Evolutionary conservation across 2,329 filamentous ascomycete genomes (phyloP).

Genomic region (Claviceps monticola): DNA sequence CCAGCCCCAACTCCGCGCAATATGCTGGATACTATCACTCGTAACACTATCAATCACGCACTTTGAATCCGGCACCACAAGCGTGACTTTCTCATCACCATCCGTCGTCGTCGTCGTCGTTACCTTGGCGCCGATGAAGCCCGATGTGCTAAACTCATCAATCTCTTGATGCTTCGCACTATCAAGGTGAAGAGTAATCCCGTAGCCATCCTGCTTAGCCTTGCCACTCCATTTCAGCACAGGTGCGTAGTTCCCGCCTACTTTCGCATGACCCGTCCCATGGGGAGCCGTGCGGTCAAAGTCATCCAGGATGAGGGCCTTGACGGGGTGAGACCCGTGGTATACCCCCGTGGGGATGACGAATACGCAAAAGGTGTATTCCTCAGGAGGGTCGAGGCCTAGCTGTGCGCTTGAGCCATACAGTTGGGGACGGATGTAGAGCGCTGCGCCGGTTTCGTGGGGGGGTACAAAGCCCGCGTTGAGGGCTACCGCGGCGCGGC

Average conservation of each 20-base stretch:
- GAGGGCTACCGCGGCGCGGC: slow-evolving; percentile 67
- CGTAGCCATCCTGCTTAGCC: slow-evolving; percentile 65
- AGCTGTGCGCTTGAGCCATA: slow-evolving; percentile 83
- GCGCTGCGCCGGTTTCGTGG: slow-evolving; percentile 72
- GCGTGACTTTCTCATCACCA: slow-evolving; percentile 32
- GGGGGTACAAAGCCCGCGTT: slow-evolving; percentile 90
- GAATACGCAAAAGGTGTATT: slow-evolving; percentile 84
- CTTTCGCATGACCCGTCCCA: slow-evolving; percentile 81
- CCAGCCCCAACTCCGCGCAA: slow-evolving; percentile 71
- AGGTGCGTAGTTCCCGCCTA: slow-evolving; percentile 92
- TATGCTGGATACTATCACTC: slow-evolving; percentile 60
- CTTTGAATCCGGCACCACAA: slow-evolving; percentile 77
- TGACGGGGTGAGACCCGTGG: slow-evolving; percentile 79
- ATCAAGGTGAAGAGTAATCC: slow-evolving; percentile 91
- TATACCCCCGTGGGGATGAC: slow-evolving; percentile 89
- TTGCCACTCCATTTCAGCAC: slow-evolving; percentile 78
- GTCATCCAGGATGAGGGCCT: slow-evolving; percentile 75
- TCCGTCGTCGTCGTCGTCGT: slow-evolving; percentile 31
- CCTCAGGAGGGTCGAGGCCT: slow-evolving; percentile 73
- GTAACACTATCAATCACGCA: slow-evolving; percentile 83
- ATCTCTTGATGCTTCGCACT: slow-evolving; percentile 71
- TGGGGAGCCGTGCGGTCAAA: slow-evolving; percentile 90
- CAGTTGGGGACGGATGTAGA: slow-evolving; percentile 83
- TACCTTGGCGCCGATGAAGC: slow-evolving; percentile 69
- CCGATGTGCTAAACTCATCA: slow-evolving; percentile 91